These are phyloP conservation scores for Smallanthus sonchifolius DNA, from an alignment of 129 eudicot genomes.

Conservation along the genomic window DNA sequence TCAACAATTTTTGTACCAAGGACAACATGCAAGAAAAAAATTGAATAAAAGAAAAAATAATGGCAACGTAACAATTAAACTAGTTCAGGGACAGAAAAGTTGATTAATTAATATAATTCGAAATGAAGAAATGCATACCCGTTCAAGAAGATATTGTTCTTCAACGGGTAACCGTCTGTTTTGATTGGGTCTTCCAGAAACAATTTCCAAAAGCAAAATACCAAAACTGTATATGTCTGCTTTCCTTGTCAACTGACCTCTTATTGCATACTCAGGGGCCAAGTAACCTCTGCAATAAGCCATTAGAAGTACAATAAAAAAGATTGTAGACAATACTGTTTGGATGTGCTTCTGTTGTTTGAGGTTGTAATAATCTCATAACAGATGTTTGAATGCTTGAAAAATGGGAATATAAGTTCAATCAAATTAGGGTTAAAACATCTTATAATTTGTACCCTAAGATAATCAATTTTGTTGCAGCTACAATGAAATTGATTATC, in stretches of 20 bases:
- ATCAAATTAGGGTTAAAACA: not conserved
- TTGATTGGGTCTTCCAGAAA: conserved; percentile 71
- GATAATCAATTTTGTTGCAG: not conserved
- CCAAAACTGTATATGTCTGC: conserved; percentile 94
- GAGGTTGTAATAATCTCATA: not conserved
- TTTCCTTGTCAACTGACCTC: conserved; percentile 86
- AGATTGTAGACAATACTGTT: not conserved
- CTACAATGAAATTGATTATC: not conserved
- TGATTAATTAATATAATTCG: not conserved
- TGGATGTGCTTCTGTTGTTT: not conserved
- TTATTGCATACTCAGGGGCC: conserved; percentile 94
- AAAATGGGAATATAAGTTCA: not conserved
- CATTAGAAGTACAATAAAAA: not conserved
- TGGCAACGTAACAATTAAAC: not conserved
- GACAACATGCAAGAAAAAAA: no score
- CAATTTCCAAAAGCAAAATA: conserved; percentile 78
- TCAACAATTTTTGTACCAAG: not conserved
- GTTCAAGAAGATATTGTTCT: conserved; percentile 75
- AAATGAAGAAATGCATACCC: conserved; percentile 44
- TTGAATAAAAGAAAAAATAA: not conserved
- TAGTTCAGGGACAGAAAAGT: not conserved
- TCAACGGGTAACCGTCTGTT: conserved; percentile 58
- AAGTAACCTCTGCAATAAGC: conserved; percentile 70
- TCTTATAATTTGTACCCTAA: not conserved
- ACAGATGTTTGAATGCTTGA: not conserved